Evolutionary conservation across 257 asterid genomes (phyloP).

Genomic region (Gynochthodes officinalis): DNA sequence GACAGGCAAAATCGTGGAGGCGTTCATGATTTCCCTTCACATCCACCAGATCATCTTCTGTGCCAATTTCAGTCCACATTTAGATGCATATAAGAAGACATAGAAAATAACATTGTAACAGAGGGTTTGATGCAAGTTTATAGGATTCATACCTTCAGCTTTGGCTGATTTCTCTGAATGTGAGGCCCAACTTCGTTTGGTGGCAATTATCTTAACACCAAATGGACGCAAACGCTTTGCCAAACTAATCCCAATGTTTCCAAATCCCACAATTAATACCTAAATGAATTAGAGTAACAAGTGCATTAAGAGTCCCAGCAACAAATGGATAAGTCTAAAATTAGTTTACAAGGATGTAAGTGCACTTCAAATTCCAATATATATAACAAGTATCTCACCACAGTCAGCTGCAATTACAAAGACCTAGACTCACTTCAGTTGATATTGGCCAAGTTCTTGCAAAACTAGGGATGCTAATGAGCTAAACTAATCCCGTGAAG

Average conservation of each 20-base stretch:
- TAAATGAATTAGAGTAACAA: conserved; percentile 19
- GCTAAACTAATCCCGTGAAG: neutral
- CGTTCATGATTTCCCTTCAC: conserved; percentile 80
- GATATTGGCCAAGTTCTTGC: neutral
- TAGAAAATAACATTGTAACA: neutral
- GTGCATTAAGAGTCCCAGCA: neutral
- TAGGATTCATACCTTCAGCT: conserved; percentile 39
- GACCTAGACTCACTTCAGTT: neutral
- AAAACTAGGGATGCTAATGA: neutral
- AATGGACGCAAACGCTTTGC: conserved; percentile 92
- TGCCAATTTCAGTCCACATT: conserved; percentile 25
- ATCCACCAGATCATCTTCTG: conserved; percentile 54
- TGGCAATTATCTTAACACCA: conserved; percentile 87
- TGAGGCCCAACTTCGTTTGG: conserved; percentile 78
- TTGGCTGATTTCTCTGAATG: conserved; percentile 30
- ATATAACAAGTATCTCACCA: neutral
- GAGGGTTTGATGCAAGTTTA: neutral
- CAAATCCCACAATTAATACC: conserved; percentile 86
- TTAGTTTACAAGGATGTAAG: neutral
- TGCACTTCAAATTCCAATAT: neutral
- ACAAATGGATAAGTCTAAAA: neutral
- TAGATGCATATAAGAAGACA: conserved; percentile 13
- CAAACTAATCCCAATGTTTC: conserved; percentile 77
- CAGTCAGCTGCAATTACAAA: neutral
- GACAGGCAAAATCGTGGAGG: conserved; percentile 62